Evolutionary conservation across 805 yeast genomes (phyloP).

Genomic region (Zygotorulaspora sp.): DNA sequence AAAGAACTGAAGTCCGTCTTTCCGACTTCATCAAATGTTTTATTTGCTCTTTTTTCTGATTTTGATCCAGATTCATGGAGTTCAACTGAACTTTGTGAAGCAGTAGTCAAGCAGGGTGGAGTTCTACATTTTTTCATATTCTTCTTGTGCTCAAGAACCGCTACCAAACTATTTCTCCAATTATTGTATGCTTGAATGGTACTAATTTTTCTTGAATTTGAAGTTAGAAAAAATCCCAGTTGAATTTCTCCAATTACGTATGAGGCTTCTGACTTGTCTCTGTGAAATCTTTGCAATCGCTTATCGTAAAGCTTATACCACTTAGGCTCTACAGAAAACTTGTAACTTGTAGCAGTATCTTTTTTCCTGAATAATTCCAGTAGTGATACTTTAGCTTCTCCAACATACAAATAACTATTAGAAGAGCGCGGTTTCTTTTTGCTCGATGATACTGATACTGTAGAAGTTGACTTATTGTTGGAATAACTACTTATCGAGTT

Average conservation of each 20-base stretch:
- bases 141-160: slow-evolving; percentile 7
- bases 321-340: slow-evolving; percentile 16
- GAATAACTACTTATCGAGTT: neutral
- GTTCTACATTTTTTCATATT: slow-evolving; percentile 4
- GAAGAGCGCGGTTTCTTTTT: slow-evolving; percentile 3
- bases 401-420: slow-evolving; percentile 27
- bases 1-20: slow-evolving; percentile 14
- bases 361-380: slow-evolving; percentile 26
- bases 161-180: slow-evolving; percentile 20
- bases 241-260: slow-evolving; percentile 26
- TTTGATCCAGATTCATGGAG: neutral
- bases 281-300: slow-evolving; percentile 12
- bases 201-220: slow-evolving; percentile 16
- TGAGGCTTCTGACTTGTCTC: slow-evolving; percentile 8
- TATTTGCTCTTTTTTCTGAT: neutral
- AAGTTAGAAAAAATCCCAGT: slow-evolving; percentile 21
- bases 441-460: neutral
- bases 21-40: slow-evolving; percentile 7
- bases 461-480: neutral
- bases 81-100: neutral
- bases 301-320: slow-evolving; percentile 31
- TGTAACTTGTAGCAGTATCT: slow-evolving; percentile 18
- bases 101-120: neutral
- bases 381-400: slow-evolving; percentile 30
- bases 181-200: slow-evolving; percentile 22